Base-by-base conservation (phyloP, 768 basidiomycete species). In the Asterophora lycoperdoides region DNA sequence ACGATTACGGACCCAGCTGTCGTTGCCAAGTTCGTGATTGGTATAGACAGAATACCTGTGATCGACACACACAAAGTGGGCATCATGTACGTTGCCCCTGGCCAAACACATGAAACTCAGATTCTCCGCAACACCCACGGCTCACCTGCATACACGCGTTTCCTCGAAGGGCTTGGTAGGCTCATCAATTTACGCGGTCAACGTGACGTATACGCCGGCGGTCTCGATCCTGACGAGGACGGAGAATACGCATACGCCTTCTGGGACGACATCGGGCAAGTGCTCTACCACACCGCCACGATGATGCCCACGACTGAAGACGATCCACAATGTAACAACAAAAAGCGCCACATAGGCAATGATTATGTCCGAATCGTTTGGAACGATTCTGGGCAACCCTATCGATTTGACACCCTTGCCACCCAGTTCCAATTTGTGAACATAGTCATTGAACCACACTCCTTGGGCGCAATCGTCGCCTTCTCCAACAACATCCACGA, bases 61-160 rank as follows among this genome's bases (percentile, higher is more conserved):
- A 94, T 99, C 52, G 96, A 99, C 66, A 93, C 90, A 0, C 92
- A 98, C 67, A 95, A 96, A 66, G 86, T 98, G 30, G 96, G 92
- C 3, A 87, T 99, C 48, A 77, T 99, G 70, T 99, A 98, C 59
- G 95, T 93, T 38, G 94, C 88, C 0, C 90, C 92, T 4, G 92
- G 91, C 1, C 96, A 98, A 66, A 83, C 74, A 7, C 69, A 80
- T 32, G 95, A 98, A 63, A 65, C 69, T 14, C 91, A 95, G 48
- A 97, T 98, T 44, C 76, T 99, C 15, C 75, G 77, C 49, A 99
- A 99, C 64, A 79, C 81, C 1, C 85, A 95, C 63, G 96, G 96
- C 7, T 97, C 95, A 0, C 92, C 93, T 1, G 87, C 92, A 2
- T 99, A 97, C 65, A 89, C 91, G 5, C 84, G 90, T 8, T 97